These are phyloP conservation scores for Ogataea naganishii DNA, from an alignment of 805 yeast species.

Conservation along the genomic window DNA sequence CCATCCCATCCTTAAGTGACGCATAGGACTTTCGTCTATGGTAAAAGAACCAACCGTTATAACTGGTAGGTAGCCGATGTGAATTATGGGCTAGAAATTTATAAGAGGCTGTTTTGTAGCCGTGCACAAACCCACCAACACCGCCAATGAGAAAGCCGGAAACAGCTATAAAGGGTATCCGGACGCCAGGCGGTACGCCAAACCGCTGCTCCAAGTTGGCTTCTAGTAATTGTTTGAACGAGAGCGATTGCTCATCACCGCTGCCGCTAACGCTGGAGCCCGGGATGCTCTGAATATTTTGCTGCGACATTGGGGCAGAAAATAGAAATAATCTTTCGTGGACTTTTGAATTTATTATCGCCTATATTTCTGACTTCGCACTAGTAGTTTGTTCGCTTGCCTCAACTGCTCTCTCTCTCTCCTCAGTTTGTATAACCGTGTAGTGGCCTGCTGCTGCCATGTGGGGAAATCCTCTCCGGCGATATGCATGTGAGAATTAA, in stretches of 20 bases:
- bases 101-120: constrained; percentile 45
- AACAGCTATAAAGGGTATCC: constrained; percentile 33
- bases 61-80: constrained; percentile 67
- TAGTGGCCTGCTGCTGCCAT: no score
- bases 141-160: constrained; percentile 36
- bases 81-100: constrained; percentile 72
- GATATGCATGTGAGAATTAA: no score
- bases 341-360: no score
- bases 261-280: no score
- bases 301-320: no score
- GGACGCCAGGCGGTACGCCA: constrained; percentile 36
- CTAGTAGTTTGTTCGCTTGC: no score
- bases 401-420: no score
- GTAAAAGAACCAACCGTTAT: constrained; percentile 84
- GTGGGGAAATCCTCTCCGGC: no score
- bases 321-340: no score
- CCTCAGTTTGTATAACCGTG: no score
- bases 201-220: constrained; percentile 28
- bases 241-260: constrained; percentile 4
- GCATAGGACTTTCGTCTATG: constrained; percentile 79
- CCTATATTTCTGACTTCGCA: no score
- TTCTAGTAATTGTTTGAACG: constrained; percentile 6
- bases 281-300: no score
- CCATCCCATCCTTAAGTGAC: constrained; percentile 48
- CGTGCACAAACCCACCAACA: constrained; percentile 49